These are phyloP conservation scores for Hanseniaspora clermontiae DNA, from an alignment of 805 yeast genomes.

Conservation along the genomic window DNA sequence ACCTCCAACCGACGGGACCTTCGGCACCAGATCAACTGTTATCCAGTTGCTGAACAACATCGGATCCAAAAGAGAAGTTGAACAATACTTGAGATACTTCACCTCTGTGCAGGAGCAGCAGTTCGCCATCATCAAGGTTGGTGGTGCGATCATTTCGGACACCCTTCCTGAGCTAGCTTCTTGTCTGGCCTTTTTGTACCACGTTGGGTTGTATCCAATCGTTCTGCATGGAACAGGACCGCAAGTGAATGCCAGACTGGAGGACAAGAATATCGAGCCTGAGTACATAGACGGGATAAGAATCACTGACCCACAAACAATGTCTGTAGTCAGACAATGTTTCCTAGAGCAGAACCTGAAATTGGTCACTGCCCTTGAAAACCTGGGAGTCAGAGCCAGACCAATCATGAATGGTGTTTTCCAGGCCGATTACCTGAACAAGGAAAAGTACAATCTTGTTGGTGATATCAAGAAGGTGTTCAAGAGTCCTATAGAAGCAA, in stretches of 20 bases:
- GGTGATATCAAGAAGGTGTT: slow-evolving; percentile 81
- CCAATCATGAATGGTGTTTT: slow-evolving; percentile 98
- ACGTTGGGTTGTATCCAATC: slow-evolving; percentile 92
- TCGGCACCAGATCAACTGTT: slow-evolving; percentile 76
- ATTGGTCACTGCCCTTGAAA: slow-evolving; percentile 88
- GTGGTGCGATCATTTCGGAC: slow-evolving; percentile 97
- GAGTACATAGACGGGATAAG: slow-evolving; percentile 93
- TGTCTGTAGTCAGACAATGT: slow-evolving; percentile 91
- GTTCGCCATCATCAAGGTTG: slow-evolving; percentile 96
- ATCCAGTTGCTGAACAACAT: slow-evolving; percentile 89
- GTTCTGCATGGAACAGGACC: slow-evolving; percentile 99
- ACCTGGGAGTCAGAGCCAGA: slow-evolving; percentile 94
- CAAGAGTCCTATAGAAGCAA: slow-evolving; percentile 82
- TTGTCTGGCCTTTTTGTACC: slow-evolving; percentile 88
- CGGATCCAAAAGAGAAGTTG: slow-evolving; percentile 95
- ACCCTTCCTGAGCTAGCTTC: slow-evolving; percentile 88
- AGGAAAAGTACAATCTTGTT: slow-evolving; percentile 81
- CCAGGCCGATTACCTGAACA: slow-evolving; percentile 80
- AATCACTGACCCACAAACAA: slow-evolving; percentile 85
- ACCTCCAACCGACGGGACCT: slow-evolving; percentile 16
- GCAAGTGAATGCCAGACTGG: slow-evolving; percentile 87
- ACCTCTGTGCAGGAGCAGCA: slow-evolving; percentile 94
- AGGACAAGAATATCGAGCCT: slow-evolving; percentile 89
- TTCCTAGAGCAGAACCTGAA: slow-evolving; percentile 91
- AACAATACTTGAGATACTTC: slow-evolving; percentile 90